Conservation (phyloP, 257 asterid genomes). For the Solanum chmielewskii region DNA sequence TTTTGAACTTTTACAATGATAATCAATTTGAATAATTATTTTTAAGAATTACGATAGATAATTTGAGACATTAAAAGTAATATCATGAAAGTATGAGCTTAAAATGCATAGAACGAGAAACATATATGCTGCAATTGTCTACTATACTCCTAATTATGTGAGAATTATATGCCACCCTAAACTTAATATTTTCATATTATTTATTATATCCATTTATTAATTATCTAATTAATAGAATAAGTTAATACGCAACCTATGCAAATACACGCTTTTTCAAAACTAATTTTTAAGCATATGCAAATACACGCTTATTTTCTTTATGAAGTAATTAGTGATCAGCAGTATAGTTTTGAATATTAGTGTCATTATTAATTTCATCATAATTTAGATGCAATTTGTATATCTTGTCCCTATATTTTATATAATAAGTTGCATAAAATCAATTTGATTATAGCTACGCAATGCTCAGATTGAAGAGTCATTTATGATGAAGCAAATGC, state of each 20-base stretch:
- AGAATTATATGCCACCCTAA: not conserved
- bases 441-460: not conserved
- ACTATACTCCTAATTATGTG: not conserved
- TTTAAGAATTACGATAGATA: not conserved
- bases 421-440: too few relatives aligned
- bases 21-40: not conserved
- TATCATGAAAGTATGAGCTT: not conserved
- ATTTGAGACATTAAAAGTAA: not conserved
- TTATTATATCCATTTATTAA: not conserved
- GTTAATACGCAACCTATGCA: not conserved
- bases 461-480: not conserved
- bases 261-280: too few relatives aligned
- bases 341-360: not conserved
- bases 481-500: not conserved
- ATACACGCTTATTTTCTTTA: too few relatives aligned
- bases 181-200: not conserved
- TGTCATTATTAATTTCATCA: not conserved
- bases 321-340: not conserved
- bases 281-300: too few relatives aligned
- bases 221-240: not conserved
- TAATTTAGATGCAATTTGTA: too few relatives aligned
- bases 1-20: not conserved
- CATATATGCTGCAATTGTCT: not conserved
- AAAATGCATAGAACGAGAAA: not conserved
- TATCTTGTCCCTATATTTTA: too few relatives aligned